Evolutionary conservation across 768 basidiomycete species (phyloP), one percentile per base, ranked within the genome.

Genomic region (Leccinum sublutescens): DNA sequence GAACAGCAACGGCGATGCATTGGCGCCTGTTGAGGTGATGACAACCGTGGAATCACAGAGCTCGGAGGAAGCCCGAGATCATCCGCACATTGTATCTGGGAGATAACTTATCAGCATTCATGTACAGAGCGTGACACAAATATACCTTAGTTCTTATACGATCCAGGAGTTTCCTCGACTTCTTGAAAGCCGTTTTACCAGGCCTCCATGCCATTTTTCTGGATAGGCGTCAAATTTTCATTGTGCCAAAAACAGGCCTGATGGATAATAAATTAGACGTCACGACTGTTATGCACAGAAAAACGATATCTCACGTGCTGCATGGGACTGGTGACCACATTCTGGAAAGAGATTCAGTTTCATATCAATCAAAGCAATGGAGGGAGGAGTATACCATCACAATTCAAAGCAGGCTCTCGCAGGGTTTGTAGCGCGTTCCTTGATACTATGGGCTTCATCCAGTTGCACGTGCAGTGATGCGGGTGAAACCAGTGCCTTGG

Each of bases 181-280:
- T 98, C 77, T 91, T 93, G 81, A 98, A 98, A 0, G 95, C 96
- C 11, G 72, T 71, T 62, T 80, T 79, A 10, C 96, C 96, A 3
- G 89, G 85, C 1, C 91, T 71, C 64, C 83, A 96, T 90, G 27
- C 90, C 96, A 61, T 88, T 79, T 71, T 88, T 93, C 74, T 98
- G 95, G 60, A 99, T 99, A 1, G 97, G 97, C 0, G 93, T 93
- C 58, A 98, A 76, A 62, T 98, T 95, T 74, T 98, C 92, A 62
- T 89, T 92, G 72, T 97, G 95, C 92, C 96, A 98, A 73, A 93
- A 93, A 75, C 96, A 98, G 11, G 91, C 92, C 87, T 91, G 52
- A 21, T 15, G 47, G 49, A 23, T 29, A 40, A 53, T 33, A 40
- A 56, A 67, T 62, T n/a, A 60, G 58, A 52, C 9, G 10, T 49